Evolutionary conservation across 805 yeast genomes (phyloP).

Genomic region (Torulaspora microellipsoides): DNA sequence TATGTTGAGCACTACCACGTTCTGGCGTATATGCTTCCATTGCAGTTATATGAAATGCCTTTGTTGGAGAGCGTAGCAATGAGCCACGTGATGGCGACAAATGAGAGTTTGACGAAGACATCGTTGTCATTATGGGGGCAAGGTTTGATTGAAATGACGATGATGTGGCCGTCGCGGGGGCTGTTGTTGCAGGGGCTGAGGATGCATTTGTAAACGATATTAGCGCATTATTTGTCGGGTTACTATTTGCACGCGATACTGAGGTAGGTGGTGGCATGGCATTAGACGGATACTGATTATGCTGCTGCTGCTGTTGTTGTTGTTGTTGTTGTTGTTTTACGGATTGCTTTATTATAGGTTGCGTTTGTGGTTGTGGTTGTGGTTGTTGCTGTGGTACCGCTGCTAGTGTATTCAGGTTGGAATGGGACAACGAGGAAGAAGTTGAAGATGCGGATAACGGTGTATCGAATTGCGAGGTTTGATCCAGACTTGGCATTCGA

Average conservation of each 20-base stretch:
- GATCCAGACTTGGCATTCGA: slow-evolving; percentile 3
- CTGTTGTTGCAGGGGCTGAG: slow-evolving; percentile 9
- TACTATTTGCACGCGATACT: slow-evolving; percentile 7
- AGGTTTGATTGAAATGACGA: slow-evolving; percentile 6
- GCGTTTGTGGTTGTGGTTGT: slow-evolving; percentile 12
- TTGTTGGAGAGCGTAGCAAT: slow-evolving; percentile 36
- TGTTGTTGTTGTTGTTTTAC: slow-evolving; percentile 10
- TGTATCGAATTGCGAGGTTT: slow-evolving; percentile 3
- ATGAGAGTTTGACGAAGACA: slow-evolving; percentile 20
- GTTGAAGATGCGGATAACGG: slow-evolving; percentile 7
- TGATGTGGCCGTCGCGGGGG: slow-evolving; percentile 11
- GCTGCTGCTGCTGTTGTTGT: slow-evolving; percentile 11
- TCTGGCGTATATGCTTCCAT: slow-evolving; percentile 64
- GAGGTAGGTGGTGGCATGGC: slow-evolving; percentile 16
- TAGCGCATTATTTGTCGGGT: slow-evolving; percentile 17
- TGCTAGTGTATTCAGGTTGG: background rate
- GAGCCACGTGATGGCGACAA: slow-evolving; percentile 26
- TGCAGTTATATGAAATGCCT: slow-evolving; percentile 45
- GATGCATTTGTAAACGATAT: slow-evolving; percentile 16
- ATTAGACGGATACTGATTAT: slow-evolving; percentile 8
- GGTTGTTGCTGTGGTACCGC: slow-evolving; percentile 8
- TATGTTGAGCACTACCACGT: slow-evolving; percentile 39
- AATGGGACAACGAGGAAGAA: slow-evolving; percentile 1
- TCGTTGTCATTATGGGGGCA: slow-evolving; percentile 14
- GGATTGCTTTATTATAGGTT: background rate